These are phyloP conservation scores for Ceratobasidium sp. DNA, from an alignment of 1,284 basidiomycete species.

Conservation along the genomic window DNA sequence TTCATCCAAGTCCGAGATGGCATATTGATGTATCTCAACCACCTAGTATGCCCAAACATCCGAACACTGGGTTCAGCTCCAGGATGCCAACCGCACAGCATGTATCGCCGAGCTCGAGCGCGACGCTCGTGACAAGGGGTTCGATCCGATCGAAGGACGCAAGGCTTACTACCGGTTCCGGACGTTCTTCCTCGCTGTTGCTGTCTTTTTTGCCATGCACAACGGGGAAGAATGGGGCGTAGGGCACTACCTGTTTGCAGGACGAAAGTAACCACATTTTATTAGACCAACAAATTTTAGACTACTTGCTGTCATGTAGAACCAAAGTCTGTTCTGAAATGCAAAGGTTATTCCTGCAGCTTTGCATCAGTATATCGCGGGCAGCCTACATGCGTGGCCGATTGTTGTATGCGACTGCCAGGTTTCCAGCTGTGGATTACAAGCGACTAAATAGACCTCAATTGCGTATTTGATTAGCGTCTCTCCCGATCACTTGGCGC, in stretches of 20 bases:
- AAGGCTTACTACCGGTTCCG: slow-evolving; percentile 73
- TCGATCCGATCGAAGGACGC: slow-evolving; percentile 60
- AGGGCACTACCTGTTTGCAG: slow-evolving; percentile 61
- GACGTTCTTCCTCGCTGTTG: slow-evolving; percentile 78
- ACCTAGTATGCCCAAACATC: slow-evolving; percentile 69
- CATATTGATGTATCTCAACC: background rate
- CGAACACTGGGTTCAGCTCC: slow-evolving; percentile 71
- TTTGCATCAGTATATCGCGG: background rate
- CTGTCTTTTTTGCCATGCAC: slow-evolving; percentile 74
- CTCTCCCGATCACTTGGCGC: background rate
- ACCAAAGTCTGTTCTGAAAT: background rate
- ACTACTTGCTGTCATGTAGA: background rate
- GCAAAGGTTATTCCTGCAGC: too few species aligned
- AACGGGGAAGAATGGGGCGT: slow-evolving; percentile 70
- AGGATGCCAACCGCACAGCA: slow-evolving; percentile 55
- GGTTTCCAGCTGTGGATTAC: background rate
- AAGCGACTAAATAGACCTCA: too few species aligned
- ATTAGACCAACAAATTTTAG: background rate
- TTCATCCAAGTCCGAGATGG: background rate
- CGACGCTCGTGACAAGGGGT: slow-evolving; percentile 60
- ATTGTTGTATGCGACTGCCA: background rate
- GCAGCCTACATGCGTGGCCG: background rate
- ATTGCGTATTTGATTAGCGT: slow-evolving; percentile 3
- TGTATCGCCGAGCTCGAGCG: slow-evolving; percentile 63
- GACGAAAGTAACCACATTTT: slow-evolving; percentile 47